Conservation (phyloP, 2,329 filamentous ascomycete species). For the Trichoderma brevicompactum region DNA sequence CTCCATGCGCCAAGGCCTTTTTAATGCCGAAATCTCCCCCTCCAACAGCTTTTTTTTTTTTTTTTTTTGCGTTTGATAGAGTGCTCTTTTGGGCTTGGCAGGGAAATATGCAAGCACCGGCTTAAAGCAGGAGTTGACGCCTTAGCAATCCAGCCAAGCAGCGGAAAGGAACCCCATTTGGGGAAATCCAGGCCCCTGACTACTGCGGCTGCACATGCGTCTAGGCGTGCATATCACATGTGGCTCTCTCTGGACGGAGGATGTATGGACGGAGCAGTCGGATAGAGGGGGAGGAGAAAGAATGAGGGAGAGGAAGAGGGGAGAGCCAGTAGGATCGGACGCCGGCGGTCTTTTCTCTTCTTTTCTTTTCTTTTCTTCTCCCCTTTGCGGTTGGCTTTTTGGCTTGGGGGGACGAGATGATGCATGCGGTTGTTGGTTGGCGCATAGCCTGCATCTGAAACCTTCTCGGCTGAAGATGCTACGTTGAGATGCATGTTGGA, state of each 20-base stretch:
- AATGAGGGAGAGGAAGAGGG: not conserved
- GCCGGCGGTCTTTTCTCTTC: not conserved
- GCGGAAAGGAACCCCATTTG: not conserved
- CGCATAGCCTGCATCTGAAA: not conserved
- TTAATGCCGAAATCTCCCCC: no score
- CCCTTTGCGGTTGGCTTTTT: not conserved
- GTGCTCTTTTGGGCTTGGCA: not conserved
- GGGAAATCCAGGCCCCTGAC: not conserved
- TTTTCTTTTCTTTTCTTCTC: no score
- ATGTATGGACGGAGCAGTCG: not conserved
- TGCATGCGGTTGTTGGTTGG: not conserved
- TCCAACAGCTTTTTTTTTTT: no score
- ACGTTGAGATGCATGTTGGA: not conserved
- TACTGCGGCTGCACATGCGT: not conserved
- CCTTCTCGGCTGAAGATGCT: not conserved
- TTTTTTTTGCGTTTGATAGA: not conserved
- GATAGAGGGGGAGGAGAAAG: not conserved
- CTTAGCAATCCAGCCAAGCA: not conserved
- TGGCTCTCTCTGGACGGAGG: not conserved
- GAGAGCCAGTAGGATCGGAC: not conserved
- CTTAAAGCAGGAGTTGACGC: not conserved
- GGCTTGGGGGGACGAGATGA: not conserved
- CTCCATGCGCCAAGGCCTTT: no score
- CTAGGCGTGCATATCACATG: constrained; percentile 5
- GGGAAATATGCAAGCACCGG: not conserved